Evolutionary conservation across 1,284 basidiomycete genomes (phyloP), one percentile per base, ranked within the genome.

Genomic region (Ganoderma sinense): DNA sequence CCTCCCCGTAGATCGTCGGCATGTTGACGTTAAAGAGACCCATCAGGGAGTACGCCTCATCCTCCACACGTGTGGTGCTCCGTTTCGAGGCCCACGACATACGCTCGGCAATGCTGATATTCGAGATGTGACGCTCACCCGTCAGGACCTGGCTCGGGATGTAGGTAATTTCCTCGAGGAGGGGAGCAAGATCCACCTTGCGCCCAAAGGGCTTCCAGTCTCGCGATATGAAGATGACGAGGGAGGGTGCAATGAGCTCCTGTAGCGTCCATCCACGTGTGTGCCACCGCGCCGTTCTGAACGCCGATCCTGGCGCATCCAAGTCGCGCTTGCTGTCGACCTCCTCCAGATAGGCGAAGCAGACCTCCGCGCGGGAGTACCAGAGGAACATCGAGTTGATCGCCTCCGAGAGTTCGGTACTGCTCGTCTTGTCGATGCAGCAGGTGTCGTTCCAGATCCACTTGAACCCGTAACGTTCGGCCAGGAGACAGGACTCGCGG

Each of bases 1-100:
- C 66, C 26, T 67, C 66, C 1, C 66, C 66, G 55, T 67, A 67
- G 36, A 63, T 67, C 11, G 62, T 67, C 14, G 66, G 66, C 53
- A 67, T 67, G 40, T 58, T 29, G 26, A 67, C 60, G 23, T 43
- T 36, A 39, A 67, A 67, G 6, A 67, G 66, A 16, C 66, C 66
- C 62, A 67, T 63, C n/a, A 67, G 41, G 23, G 53, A 62, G 40
- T 67, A 67, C 1, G 66, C 66, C 33, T 68, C 66, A 23, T 68
- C 66, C 33, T 68, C 66, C 16, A 64, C 10, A 2, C 66, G 48
- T 14, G 53, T 59, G n/a, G 66, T 64, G 8, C 13, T 20, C n/a
- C 66, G 61, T 7, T 4, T 18, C n/a, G 66, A 62, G 1, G 62
- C 66, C 66, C 66, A 64, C 10, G 53, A 68, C 66, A 68, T 68